Conservation (phyloP, 257 asterid species). For the Nicotiana obtusifolia region DNA sequence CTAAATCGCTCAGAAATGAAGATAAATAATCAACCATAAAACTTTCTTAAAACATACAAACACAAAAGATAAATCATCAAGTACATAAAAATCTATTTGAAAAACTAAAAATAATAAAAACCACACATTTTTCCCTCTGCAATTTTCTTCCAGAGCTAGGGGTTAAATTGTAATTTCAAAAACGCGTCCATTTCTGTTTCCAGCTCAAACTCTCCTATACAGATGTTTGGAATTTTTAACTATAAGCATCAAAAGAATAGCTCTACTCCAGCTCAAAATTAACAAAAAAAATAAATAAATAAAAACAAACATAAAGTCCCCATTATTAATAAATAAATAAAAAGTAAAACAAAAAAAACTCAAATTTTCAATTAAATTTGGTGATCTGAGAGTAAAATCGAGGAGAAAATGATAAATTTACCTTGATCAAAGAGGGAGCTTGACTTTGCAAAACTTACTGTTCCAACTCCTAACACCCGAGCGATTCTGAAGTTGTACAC, state of each 20-base stretch:
- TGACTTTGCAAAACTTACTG: conserved; percentile 20
- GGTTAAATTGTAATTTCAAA: background rate
- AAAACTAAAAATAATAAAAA: background rate
- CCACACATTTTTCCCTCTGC: background rate
- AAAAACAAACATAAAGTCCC: background rate
- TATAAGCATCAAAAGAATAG: background rate
- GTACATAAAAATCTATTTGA: background rate
- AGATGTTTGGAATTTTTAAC: background rate
- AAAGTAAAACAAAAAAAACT: background rate
- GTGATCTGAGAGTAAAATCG: conserved; percentile 23
- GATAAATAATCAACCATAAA: background rate
- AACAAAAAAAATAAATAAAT: background rate
- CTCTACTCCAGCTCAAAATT: background rate
- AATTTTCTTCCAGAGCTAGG: background rate
- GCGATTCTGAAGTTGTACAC: background rate
- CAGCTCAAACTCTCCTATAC: background rate
- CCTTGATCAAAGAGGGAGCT: conserved; percentile 43
- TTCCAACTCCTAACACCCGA: background rate
- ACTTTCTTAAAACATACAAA: background rate
- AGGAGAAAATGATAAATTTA: conserved; percentile 13
- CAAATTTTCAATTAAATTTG: conserved; percentile 1
- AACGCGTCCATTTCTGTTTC: background rate
- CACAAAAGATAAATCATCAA: background rate
- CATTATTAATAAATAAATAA: background rate
- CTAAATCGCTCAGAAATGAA: background rate